Conservation (phyloP, 2,329 filamentous ascomycete genomes). For the Tympanopsis confertula region DNA sequence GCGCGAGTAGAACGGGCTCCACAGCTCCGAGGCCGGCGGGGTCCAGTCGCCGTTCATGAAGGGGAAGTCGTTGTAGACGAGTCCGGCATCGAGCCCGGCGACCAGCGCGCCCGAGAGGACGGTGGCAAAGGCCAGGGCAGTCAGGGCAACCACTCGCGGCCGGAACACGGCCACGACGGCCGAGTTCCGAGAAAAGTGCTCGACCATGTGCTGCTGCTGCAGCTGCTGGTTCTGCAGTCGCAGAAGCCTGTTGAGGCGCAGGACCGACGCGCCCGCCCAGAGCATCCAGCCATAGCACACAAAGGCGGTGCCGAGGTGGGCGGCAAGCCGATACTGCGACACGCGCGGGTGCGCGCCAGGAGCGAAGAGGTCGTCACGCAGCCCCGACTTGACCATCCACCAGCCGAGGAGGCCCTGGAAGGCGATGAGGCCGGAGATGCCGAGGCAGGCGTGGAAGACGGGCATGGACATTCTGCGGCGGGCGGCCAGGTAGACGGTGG, state of each 20-base stretch:
- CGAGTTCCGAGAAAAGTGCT: slow-evolving; percentile 42
- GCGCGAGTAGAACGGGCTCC: slow-evolving; percentile 75
- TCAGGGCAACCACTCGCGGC: slow-evolving; percentile 57
- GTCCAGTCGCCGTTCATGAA: slow-evolving; percentile 79
- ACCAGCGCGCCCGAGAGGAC: slow-evolving; percentile 90
- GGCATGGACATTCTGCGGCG: slow-evolving; percentile 64
- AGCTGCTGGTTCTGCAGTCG: slow-evolving; percentile 48
- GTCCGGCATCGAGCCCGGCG: slow-evolving; percentile 83
- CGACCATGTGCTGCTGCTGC: slow-evolving; percentile 45
- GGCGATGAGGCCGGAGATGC: slow-evolving; percentile 80
- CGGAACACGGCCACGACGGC: slow-evolving; percentile 65
- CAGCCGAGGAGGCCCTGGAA: slow-evolving; percentile 93
- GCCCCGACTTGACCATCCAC: slow-evolving; percentile 98
- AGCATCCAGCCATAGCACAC: slow-evolving; percentile 91
- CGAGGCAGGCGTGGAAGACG: slow-evolving; percentile 67
- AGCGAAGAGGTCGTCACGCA: slow-evolving; percentile 91
- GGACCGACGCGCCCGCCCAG: slow-evolving; percentile 71
- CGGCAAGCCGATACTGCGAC: slow-evolving; percentile 82
- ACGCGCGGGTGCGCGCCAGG: slow-evolving; percentile 84
- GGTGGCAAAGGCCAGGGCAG: slow-evolving; percentile 71
- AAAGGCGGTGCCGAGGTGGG: slow-evolving; percentile 84
- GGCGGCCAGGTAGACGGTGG: slow-evolving; percentile 78
- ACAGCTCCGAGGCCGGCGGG: slow-evolving; percentile 73
- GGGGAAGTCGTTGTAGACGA: slow-evolving; percentile 99
- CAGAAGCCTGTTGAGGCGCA: slow-evolving; percentile 68